Evolutionary conservation across 495 filamentous ascomycete species (phyloP).

Genomic region (Aspergillus haitiensis): DNA sequence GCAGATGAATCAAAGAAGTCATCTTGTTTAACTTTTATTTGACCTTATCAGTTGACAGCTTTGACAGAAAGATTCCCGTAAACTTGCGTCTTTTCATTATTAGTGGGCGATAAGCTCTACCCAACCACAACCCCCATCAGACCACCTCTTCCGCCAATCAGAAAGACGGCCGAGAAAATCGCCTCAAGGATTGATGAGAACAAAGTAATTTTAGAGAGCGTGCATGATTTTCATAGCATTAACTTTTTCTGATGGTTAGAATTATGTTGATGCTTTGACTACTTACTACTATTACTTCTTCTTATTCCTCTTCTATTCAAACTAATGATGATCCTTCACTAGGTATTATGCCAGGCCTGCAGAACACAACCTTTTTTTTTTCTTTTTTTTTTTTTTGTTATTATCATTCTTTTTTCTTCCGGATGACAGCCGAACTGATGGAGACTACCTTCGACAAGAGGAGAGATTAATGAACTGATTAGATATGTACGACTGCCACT

Average conservation of each 20-base stretch:
- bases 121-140: too few relatives aligned
- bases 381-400: not conserved
- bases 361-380: not conserved
- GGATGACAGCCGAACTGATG: too few relatives aligned
- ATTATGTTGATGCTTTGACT: too few relatives aligned
- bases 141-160: not conserved
- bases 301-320: too few relatives aligned
- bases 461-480: too few relatives aligned
- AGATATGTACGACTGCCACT: too few relatives aligned
- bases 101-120: conserved; percentile 8
- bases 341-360: not conserved
- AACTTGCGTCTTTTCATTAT: not conserved
- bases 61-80: conserved; percentile 13
- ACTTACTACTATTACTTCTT: too few relatives aligned
- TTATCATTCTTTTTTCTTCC: not conserved
- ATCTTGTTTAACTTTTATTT: not conserved
- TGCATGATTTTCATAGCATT: too few relatives aligned
- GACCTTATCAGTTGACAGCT: conserved; percentile 18
- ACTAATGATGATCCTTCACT: not conserved
- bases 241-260: too few relatives aligned
- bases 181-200: not conserved
- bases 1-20: too few relatives aligned
- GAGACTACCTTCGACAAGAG: too few relatives aligned
- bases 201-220: too few relatives aligned
- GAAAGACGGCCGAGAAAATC: not conserved